These are phyloP conservation scores for Lanmaoa rubissima DNA, from an alignment of 768 basidiomycete genomes.

Conservation along the genomic window DNA sequence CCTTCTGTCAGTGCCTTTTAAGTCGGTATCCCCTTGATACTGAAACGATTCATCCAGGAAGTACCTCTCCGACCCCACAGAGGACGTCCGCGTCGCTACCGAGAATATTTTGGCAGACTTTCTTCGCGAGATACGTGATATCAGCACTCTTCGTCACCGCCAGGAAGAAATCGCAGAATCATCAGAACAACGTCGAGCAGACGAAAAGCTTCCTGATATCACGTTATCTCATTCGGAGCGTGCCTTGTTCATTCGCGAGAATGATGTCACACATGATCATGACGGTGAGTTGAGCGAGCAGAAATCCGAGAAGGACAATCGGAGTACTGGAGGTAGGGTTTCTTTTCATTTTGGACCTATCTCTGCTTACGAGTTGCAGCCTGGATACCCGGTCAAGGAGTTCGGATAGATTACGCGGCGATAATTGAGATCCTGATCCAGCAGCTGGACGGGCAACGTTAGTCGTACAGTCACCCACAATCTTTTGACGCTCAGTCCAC, in stretches of 20 bases:
- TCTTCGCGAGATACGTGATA: conserved; percentile 84
- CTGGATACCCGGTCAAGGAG: conserved; percentile 94
- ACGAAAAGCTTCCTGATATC: conserved; percentile 59
- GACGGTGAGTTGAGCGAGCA: conserved; percentile 45
- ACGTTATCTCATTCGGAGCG: conserved; percentile 57
- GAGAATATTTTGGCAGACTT: conserved; percentile 89
- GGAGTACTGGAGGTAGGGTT: conserved; percentile 61
- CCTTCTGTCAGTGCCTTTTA: conserved; percentile 61
- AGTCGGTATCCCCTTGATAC: conserved; percentile 1
- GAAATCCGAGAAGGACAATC: conserved; percentile 46
- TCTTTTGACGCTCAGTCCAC: conserved; percentile 1
- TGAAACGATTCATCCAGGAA: conserved; percentile 49
- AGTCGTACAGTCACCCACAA: conserved; percentile 29
- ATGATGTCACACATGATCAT: conserved; percentile 38
- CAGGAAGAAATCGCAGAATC: conserved; percentile 52
- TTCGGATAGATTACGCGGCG: conserved; percentile 84
- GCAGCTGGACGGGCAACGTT: conserved; percentile 83
- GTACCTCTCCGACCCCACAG: conserved; percentile 93
- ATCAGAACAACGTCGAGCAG: conserved; percentile 39
- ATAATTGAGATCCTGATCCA: conserved; percentile 91
- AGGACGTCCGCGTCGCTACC: conserved; percentile 89
- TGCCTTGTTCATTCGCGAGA: conserved; percentile 51
- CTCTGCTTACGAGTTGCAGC: conserved; percentile 38
- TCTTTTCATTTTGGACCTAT: background rate
- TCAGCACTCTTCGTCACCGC: conserved; percentile 70